phyloP scores from a whole-genome alignment of 2,329 filamentous ascomycete species.

The Xylaria sp. region DNA sequence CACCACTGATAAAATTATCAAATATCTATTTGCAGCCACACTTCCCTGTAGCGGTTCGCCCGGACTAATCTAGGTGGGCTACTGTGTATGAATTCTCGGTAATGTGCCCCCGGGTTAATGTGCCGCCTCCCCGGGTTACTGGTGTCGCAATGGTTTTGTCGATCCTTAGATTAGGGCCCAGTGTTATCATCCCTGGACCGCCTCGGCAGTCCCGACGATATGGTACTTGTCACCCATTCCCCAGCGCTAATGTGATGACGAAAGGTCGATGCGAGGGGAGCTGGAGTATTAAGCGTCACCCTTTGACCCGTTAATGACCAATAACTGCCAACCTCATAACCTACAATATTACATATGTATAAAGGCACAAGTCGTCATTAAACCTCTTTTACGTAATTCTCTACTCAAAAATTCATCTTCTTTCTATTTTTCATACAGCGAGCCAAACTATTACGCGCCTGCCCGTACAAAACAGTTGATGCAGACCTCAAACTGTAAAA shows the following conservation, averaged over 20 bases:
- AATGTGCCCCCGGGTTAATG: conserved; percentile 6
- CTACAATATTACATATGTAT: too few species aligned
- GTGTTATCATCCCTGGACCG: conserved; percentile 24
- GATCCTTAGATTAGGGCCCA: conserved; percentile 18
- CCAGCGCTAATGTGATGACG: background rate
- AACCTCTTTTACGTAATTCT: too few species aligned
- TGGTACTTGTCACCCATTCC: conserved; percentile 25
- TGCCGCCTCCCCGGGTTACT: conserved; percentile 27
- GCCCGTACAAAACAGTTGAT: background rate
- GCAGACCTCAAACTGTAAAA: background rate
- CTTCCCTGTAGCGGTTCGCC: too few species aligned
- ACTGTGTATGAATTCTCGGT: conserved; percentile 7
- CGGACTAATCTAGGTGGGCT: background rate
- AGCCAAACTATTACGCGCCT: background rate
- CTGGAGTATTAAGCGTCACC: too few species aligned
- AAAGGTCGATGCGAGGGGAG: too few species aligned
- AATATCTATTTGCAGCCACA: background rate
- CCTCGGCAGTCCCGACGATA: conserved; percentile 35
- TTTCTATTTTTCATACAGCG: too few species aligned
- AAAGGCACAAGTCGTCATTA: too few species aligned
- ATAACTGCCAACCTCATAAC: too few species aligned
- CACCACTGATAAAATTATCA: background rate
- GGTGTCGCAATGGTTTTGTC: conserved; percentile 18
- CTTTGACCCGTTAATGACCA: too few species aligned
- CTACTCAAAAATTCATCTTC: too few species aligned